Conservation (phyloP, 2,329 filamentous ascomycete species). For the Diaporthe vaccinii region DNA sequence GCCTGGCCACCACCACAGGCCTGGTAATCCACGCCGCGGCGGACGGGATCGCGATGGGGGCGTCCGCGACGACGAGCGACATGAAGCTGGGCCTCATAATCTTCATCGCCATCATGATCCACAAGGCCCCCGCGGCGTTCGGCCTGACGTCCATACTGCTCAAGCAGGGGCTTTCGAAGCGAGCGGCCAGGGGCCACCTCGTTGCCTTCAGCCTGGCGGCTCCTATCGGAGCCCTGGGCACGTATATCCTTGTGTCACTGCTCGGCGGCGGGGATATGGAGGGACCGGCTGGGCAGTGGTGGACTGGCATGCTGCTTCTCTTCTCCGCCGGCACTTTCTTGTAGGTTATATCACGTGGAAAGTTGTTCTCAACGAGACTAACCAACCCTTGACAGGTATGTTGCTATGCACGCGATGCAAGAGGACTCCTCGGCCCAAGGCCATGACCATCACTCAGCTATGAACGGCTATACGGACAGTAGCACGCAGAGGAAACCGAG, state of each 20-base stretch:
- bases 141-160: constrained; percentile 91
- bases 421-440: constrained; percentile 71
- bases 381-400: constrained; percentile 73
- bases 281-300: constrained; percentile 80
- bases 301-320: constrained; percentile 92
- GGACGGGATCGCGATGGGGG: constrained; percentile 95
- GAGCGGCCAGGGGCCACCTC: constrained; percentile 85
- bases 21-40: constrained; percentile 97
- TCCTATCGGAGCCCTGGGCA: constrained; percentile 85
- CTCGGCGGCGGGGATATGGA: constrained; percentile 72
- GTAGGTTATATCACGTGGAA: constrained; percentile 65
- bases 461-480: constrained; percentile 68
- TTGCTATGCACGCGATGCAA: constrained; percentile 99
- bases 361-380: neutral
- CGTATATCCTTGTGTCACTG: constrained; percentile 84
- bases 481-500: constrained; percentile 64
- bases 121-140: constrained; percentile 97
- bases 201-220: constrained; percentile 93
- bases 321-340: constrained; percentile 97
- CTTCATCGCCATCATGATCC: constrained; percentile 96
- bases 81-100: constrained; percentile 88
- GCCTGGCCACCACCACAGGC: constrained; percentile 88
- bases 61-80: constrained; percentile 82
- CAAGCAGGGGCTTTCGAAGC: constrained; percentile 91
- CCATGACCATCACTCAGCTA: constrained; percentile 63